Base-by-base conservation (phyloP, 176 grass and related monocot species). In the Cenchrus americanus region DNA sequence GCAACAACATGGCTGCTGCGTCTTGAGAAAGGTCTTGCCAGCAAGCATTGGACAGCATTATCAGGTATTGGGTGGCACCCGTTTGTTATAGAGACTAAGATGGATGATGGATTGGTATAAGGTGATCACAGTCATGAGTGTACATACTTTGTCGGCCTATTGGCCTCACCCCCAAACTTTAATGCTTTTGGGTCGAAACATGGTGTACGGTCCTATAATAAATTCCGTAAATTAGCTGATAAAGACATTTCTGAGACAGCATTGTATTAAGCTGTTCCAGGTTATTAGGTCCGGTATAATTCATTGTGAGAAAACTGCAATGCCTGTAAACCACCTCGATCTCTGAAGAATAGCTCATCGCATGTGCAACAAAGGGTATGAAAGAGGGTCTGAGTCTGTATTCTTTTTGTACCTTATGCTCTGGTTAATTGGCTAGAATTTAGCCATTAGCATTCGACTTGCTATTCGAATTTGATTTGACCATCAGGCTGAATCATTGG, bases 171-270 rank as follows among this genome's bases (percentile, higher is more conserved):
- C 60, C 60, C 70, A 55, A 50, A 50, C 75, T 74, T 71, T 15
- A 62, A 67, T 64, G 84, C 84, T 75, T 86, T 78, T 79, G 73
- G 57, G 54, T 80, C 30, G 44, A 90, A 83, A 86, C 80, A 75
- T 86, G 79, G 53, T 83, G 68, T 90, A 83, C 83, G 71, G 83
- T 86, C 75, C 32, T 75, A 79, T 73, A 75, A 80, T 79, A 83
- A 90, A 52, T 73, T 69, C 26, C 11, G 70, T 83, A 73, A 77
- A 90, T 68, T 83, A 87, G 66, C 53, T 83, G 66, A 65, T 80
- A 44, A 79, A 73, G 40, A 79, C 69, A 75, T 81, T 78, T 88
- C 66, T 80, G 87, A 41, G 40, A 80, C 54, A 83, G 67, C 66
- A 74, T 75, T 61, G 67, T 71, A 66, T 74, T 73, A 79, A 66